Conservation (phyloP, 768 basidiomycete species). For the Tricholoma bakamatsutake region DNA sequence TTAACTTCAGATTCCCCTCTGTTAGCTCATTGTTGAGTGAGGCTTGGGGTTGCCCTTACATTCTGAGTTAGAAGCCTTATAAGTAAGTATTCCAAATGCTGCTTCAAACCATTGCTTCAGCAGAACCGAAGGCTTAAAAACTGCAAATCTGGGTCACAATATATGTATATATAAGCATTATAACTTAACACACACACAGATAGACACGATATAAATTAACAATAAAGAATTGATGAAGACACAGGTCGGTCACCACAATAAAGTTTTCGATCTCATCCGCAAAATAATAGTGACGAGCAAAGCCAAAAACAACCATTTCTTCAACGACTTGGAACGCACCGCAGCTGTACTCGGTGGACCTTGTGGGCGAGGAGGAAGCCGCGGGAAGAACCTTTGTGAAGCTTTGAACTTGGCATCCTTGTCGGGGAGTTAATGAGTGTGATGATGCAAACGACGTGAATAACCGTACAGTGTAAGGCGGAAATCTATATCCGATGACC, state of each 20-base stretch:
- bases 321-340: not conserved
- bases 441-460: not conserved
- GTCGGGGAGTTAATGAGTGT: not conserved
- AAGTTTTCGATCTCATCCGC: not conserved
- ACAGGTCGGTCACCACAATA: not conserved
- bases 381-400: slow-evolving; percentile 19
- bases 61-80: too few relatives aligned
- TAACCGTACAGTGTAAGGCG: slow-evolving; percentile 45
- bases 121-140: too few relatives aligned
- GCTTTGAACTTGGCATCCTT: slow-evolving; percentile 29
- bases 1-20: too few relatives aligned
- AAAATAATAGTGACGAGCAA: not conserved
- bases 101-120: too few relatives aligned
- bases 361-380: slow-evolving; percentile 39
- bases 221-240: not conserved
- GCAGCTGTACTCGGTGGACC: slow-evolving; percentile 30
- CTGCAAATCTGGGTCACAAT: too few relatives aligned
- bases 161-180: too few relatives aligned
- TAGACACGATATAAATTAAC: too few relatives aligned
- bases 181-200: not conserved
- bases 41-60: too few relatives aligned
- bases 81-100: too few relatives aligned
- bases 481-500: slow-evolving; percentile 47
- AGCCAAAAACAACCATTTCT: not conserved
- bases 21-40: too few relatives aligned